Conservation (phyloP, 2,329 filamentous ascomycete genomes). For the Penicillium sp. region DNA sequence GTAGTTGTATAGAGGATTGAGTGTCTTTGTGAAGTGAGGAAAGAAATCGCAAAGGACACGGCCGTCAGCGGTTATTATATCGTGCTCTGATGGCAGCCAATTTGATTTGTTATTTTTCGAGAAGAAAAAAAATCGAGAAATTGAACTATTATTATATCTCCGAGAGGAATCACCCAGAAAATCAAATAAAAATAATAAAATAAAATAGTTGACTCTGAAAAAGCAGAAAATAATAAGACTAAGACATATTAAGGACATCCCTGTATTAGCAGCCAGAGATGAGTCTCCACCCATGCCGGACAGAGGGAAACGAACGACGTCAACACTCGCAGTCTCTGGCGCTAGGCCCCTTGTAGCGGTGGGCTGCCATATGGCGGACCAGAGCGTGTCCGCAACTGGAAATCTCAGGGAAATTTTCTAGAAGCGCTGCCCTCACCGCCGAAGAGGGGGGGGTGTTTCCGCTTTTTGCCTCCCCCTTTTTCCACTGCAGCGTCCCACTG, state of each 20-base stretch:
- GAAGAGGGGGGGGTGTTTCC: neutral
- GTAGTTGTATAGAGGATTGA: neutral
- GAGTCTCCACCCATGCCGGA: conserved; percentile 25
- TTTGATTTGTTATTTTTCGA: conserved; percentile 19
- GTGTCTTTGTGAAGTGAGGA: conserved; percentile 14
- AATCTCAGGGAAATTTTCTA: conserved; percentile 33
- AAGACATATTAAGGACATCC: conserved; percentile 21
- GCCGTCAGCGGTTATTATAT: conserved; percentile 29
- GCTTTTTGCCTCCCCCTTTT: conserved; percentile 25
- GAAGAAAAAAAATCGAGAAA: conserved; percentile 14
- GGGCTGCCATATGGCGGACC: conserved; percentile 21
- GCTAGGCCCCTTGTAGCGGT: conserved; percentile 20
- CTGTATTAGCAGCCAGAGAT: conserved; percentile 26
- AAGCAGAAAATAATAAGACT: conserved; percentile 14
- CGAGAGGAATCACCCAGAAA: conserved; percentile 18
- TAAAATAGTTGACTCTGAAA: conserved; percentile 5
- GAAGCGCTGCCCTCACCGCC: conserved; percentile 26
- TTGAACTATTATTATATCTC: conserved; percentile 17
- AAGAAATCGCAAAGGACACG: conserved; percentile 20
- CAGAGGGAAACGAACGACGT: conserved; percentile 27
- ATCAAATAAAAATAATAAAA: conserved; percentile 17
- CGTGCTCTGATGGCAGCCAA: conserved; percentile 15
- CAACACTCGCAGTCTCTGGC: conserved; percentile 22
- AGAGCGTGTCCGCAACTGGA: conserved; percentile 24
- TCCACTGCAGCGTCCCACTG: conserved; percentile 12